A percentile compares a stretch with the other conserved stretches of the same genome.
phyloP scores from a whole-genome alignment of 306 rosid genomes.

The Quercus wislizeni region DNA sequence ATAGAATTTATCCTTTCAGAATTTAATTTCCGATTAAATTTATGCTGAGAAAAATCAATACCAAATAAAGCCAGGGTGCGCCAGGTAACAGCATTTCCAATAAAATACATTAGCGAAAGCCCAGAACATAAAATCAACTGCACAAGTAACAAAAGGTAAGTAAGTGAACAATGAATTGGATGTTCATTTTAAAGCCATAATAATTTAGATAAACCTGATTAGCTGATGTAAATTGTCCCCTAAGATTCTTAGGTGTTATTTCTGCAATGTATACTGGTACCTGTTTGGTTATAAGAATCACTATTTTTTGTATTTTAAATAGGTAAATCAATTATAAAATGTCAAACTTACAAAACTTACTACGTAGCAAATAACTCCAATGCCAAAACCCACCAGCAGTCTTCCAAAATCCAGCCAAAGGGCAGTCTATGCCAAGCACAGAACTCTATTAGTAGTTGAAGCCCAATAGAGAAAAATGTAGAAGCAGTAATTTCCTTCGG shows the following conservation, averaged over 20 bases:
- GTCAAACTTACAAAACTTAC: conserved; percentile 38
- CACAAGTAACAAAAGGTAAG: conserved; percentile 14
- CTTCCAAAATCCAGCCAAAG: conserved; percentile 83
- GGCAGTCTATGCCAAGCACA: conserved; percentile 50
- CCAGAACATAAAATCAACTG: conserved; percentile 71
- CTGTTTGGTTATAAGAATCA: conserved; percentile 28
- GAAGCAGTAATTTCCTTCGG: no score
- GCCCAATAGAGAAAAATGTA: no score
- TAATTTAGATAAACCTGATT: conserved; percentile 50
- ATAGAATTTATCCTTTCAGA: no score
- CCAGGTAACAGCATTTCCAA: conserved; percentile 61
- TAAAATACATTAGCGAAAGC: conserved; percentile 54
- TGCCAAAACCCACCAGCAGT: conserved; percentile 68
- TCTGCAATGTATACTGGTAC: conserved; percentile 80
- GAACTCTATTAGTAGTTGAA: background rate
- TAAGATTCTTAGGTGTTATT: conserved; percentile 65
- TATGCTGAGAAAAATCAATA: conserved; percentile 10
- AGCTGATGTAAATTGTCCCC: conserved; percentile 64
- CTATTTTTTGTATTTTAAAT: background rate
- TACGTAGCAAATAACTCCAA: conserved; percentile 75
- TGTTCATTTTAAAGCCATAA: background rate
- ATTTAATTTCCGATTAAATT: background rate
- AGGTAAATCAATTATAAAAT: background rate
- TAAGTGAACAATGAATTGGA: background rate
- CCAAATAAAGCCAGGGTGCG: conserved; percentile 53